Evolutionary conservation across 345 rosid species (phyloP), one percentile per base, ranked within the genome.

Genomic region (Rhodamnia argentea): DNA sequence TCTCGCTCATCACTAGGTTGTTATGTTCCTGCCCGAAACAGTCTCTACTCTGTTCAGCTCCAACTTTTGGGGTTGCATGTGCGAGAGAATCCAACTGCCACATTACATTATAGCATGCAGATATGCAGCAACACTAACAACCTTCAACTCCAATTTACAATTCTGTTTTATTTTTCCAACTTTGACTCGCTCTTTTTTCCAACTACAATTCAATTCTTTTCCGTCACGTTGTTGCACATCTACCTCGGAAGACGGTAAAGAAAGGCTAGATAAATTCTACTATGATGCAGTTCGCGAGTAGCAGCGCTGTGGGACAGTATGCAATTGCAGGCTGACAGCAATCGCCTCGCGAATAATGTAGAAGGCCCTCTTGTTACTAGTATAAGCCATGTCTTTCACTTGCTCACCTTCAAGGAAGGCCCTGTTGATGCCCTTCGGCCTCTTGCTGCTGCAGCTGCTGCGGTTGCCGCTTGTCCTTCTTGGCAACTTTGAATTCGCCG

Each of bases 401-500:
- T 9, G 10, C 24, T 18, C 84, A 54, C 47, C 42, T 16, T 83
- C 84, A 83, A 20, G 84, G 84, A 23, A 6, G 40, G 13, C 84
- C 44, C 6, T 27, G 59, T 53, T 82, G 54, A 24, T 27, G 59
- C 24, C 26, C 3, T 83, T 83, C 59, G 40, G 44, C 42, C 58
- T 83, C 47, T 83, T 23, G 59, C 8, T 11, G 6, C 8, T 58
- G 85, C 50, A 3, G 12, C 44, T 13, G 86, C 29, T 58, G 44
- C 32, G 54, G 85, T 29, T 52, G 60, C 50, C 86, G 86, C 50
- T 89, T 86, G 84, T 87, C 87, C 81, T 88, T 88, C 85, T 88
- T 92, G 29, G 24, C 88, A 10, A 85, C 75, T 85, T 91, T 94
- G 0, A 91, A 40, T 90, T 94, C 96, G 13, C 98, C 96, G 40